Base-by-base conservation (phyloP, 177 flowering plant species). In the Vitis hybrid region DNA sequence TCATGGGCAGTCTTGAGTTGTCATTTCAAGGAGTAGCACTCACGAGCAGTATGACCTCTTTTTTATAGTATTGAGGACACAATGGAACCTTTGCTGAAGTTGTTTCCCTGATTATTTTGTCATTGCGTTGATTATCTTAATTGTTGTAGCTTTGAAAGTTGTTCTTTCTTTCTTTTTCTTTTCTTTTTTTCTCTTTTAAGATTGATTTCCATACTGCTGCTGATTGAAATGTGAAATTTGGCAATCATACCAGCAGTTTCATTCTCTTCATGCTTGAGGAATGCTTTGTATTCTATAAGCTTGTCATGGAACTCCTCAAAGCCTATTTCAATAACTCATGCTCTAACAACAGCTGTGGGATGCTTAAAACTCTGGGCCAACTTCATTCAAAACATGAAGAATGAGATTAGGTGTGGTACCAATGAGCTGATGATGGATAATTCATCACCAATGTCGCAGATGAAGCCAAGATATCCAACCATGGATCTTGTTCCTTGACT, bases 311-410 rank as follows among this genome's bases (percentile, higher is more conserved):
- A 20, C 22, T 20, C 22, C 22, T 20, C 22, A 20, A 20, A 20
- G 22, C 60, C 60, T 58, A 58, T 58, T 20, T 16, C 60, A 58
- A 26, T 58, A 8, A 16, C 60, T 58, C 26, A 19, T 20, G 2
- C 62, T 60, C 62, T 60, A 60, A 60, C 14, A 6, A 26, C 62
- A 60, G 45, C 62, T 7, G 15, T 39, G 14, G 22, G 39, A 10
- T 60, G 12, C 62, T 60, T 60, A n/a, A 60, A 22, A 58, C 26
- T 58, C 60, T 5, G 31, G 5, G 60, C 60, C 62, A 60, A 60
- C 62, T 60, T 39, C 62, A 60, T 22, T 60, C 62, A 60, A 22
- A 60, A 60, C 45, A 60, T 60, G 62, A 60, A 60, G 45, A 60
- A 60, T 60, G 45, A 60, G 62, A 14, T 20, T 60, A 39, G 62